phyloP scores from a whole-genome alignment of 352 stramenopile genomes.

The Phytophthora tentaculata region DNA sequence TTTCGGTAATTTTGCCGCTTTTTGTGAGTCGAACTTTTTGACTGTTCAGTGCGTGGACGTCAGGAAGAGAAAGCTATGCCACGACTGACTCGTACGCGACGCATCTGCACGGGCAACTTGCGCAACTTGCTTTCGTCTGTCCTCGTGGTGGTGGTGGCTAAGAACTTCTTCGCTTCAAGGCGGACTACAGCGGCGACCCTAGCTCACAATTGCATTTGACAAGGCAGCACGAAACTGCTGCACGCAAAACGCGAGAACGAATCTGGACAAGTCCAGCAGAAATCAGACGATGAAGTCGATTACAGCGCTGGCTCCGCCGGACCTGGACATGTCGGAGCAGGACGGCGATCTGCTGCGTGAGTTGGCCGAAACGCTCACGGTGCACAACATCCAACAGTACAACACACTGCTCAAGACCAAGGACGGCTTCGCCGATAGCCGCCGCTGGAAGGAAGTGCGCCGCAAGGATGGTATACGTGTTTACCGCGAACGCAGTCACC shows the following conservation, averaged over 20 bases:
- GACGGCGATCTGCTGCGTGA: slow-evolving; percentile 42
- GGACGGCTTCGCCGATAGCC: slow-evolving; percentile 42
- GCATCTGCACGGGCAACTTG: slow-evolving; percentile 19
- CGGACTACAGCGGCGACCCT: not conserved
- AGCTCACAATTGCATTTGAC: slow-evolving; percentile 33
- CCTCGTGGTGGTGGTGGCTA: slow-evolving; percentile 7
- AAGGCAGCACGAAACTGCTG: slow-evolving; percentile 13
- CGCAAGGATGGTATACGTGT: slow-evolving; percentile 43
- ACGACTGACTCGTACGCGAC: slow-evolving; percentile 17
- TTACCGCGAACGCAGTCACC: slow-evolving; percentile 41
- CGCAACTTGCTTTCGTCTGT: slow-evolving; percentile 21
- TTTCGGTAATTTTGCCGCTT: not conserved
- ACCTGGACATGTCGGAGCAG: slow-evolving; percentile 38
- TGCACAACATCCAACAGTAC: slow-evolving; percentile 56
- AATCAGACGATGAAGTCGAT: slow-evolving; percentile 36
- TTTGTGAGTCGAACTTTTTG: slow-evolving; percentile 9
- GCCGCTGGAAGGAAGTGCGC: slow-evolving; percentile 47
- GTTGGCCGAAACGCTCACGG: slow-evolving; percentile 43
- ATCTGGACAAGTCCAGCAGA: slow-evolving; percentile 5
- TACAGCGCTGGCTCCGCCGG: slow-evolving; percentile 22
- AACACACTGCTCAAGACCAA: slow-evolving; percentile 53
- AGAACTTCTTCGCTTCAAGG: slow-evolving; percentile 1
- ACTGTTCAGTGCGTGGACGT: slow-evolving; percentile 15
- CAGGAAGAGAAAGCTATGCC: not conserved
- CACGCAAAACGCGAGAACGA: not conserved